phyloP scores from a whole-genome alignment of 2,329 filamentous ascomycete genomes.

The Gaeumannomyces sp. region DNA sequence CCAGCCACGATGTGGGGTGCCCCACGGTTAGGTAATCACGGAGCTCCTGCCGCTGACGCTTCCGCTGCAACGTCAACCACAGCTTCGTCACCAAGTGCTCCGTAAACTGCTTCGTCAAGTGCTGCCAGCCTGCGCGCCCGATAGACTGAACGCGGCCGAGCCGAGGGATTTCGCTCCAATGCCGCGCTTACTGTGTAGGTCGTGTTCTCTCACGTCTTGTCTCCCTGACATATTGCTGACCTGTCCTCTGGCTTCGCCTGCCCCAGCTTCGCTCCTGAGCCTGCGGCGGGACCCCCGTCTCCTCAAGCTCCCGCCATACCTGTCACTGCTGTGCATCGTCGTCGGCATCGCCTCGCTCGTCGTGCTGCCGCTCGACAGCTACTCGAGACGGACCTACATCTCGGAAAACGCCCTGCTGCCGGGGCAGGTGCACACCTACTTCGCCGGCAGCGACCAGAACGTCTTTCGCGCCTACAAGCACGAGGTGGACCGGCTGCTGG shows the following conservation, averaged over 20 bases:
- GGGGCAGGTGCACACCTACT: constrained; percentile 96
- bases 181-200: constrained; percentile 50
- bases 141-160: background rate
- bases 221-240: background rate
- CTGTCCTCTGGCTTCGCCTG: background rate
- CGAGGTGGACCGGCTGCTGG: constrained; percentile 63
- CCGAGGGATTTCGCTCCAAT: constrained; percentile 27
- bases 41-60: background rate
- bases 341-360: constrained; percentile 87
- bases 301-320: constrained; percentile 76
- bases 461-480: constrained; percentile 85
- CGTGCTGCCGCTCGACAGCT: constrained; percentile 80
- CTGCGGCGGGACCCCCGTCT: constrained; percentile 76
- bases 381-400: constrained; percentile 89
- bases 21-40: background rate
- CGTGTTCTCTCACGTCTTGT: too few species aligned
- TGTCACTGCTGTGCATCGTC: constrained; percentile 78
- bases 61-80: background rate
- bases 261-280: constrained; percentile 53
- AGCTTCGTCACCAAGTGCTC: too few species aligned
- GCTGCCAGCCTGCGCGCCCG: background rate
- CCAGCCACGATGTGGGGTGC: background rate
- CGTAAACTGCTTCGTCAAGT: background rate
- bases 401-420: constrained; percentile 95
- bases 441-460: constrained; percentile 92